Evolutionary conservation across 371 early-diverging fungal species (phyloP).

Genomic region (Actinomortierella ambigua): DNA sequence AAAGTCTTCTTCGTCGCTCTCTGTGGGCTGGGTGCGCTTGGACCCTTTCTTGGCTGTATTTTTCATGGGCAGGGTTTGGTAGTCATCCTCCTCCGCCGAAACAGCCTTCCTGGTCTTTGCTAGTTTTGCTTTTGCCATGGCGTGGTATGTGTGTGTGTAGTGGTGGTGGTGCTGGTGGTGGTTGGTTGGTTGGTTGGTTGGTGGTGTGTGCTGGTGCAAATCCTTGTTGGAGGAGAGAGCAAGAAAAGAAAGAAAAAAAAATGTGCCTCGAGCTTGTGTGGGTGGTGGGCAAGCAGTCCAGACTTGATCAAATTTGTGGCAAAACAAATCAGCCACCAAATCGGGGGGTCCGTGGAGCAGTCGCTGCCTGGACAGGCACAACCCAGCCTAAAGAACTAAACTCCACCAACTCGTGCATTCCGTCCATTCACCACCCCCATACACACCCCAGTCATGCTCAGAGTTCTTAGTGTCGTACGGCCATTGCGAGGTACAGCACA

Average conservation of each 20-base stretch:
- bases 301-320: not conserved
- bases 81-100: constrained; percentile 1
- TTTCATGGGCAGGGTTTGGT: not conserved
- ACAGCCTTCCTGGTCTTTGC: constrained; percentile 10
- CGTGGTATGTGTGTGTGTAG: not conserved
- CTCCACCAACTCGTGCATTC: too few relatives aligned
- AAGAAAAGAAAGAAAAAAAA: too few relatives aligned
- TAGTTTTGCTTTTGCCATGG: constrained; percentile 14
- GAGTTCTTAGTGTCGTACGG: too few relatives aligned
- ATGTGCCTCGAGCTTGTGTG: too few relatives aligned
- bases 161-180: not conserved
- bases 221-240: not conserved
- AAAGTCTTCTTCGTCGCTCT: constrained; percentile 6
- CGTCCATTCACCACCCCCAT: too few relatives aligned
- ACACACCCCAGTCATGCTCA: too few relatives aligned
- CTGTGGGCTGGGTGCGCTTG: not conserved
- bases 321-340: constrained; percentile 4
- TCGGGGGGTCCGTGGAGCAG: not conserved
- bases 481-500: too few relatives aligned
- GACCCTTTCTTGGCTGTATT: too few relatives aligned
- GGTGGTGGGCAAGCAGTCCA: too few relatives aligned
- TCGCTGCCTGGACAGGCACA: too few relatives aligned
- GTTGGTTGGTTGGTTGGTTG: not conserved
- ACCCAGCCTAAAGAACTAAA: too few relatives aligned
- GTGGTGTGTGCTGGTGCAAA: not conserved